Evolutionary conservation across 176 grass and related monocot species (phyloP), one percentile per base, ranked within the genome.

Genomic region (Triticum monococcum): DNA sequence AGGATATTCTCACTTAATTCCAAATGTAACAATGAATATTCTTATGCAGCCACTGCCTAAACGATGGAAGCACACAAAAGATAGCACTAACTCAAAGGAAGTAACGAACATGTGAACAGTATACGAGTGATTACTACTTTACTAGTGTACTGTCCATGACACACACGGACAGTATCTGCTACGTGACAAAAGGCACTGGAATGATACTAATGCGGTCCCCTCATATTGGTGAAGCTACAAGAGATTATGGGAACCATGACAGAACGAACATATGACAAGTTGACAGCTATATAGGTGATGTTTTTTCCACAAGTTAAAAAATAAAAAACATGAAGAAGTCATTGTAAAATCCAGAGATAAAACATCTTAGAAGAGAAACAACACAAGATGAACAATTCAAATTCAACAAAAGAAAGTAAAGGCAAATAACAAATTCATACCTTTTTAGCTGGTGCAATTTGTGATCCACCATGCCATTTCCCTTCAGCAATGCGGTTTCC

Each of bases 391-490:
- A 75, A 41, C 9, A 73, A 26, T 73, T 87, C n/a, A 43, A 64
- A 77, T 35, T 77, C 35, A 78, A 85, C 38, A 46, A 73, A 78
- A 46, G 52, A 54, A 85, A 78, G 25, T 45, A 14, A 79, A 46
- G 18, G 6, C 37, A 79, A 31, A 11, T 35, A 57, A 79, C 17
- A 84, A 83, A 24, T 61, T 43, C 25, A 70, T 54, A 98, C 96
- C 96, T 94, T 98, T 87, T 87, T 85, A 84, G 79, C 89, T 12
- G 96, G 93, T 69, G 96, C 96, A 82, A 98, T 98, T 74, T 92
- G 90, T 10, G 92, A 98, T 67, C 96, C 96, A 84, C 96, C 96
- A 88, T 98, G 92, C 96, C 96, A 98, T 86, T 74, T 94, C 81
- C 96, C 93, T 79, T 98, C 93, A 68, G 89, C 77, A 62, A 92